Evolutionary conservation across 2,329 filamentous ascomycete species (phyloP).

Genomic region (Aspergillus quadricinctus): DNA sequence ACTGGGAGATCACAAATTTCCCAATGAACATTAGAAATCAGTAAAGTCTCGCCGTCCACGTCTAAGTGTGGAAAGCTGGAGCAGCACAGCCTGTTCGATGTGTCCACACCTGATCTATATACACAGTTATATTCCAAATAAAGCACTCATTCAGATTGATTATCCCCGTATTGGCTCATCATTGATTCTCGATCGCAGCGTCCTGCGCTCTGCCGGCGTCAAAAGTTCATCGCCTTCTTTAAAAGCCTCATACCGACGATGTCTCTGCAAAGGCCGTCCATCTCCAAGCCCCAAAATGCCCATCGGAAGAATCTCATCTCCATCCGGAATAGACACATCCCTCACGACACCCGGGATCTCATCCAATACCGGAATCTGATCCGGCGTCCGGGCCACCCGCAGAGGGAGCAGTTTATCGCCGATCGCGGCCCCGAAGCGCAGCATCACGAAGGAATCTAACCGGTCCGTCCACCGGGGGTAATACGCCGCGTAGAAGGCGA

Average conservation of each 20-base stretch:
- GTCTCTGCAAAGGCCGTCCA: neutral
- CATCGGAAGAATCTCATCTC: neutral
- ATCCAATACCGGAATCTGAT: neutral
- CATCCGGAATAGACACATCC: neutral
- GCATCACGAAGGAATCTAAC: constrained; percentile 18
- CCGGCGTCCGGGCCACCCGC: neutral
- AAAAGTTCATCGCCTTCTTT: neutral
- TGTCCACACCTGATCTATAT: neutral
- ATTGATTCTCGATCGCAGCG: neutral
- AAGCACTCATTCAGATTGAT: neutral
- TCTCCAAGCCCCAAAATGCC: neutral
- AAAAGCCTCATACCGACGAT: neutral
- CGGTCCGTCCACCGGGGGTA: constrained; percentile 13
- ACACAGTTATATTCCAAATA: neutral
- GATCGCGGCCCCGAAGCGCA: constrained; percentile 15
- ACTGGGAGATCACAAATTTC: too few species aligned
- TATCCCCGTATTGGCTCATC: neutral
- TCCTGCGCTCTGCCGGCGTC: neutral
- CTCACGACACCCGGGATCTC: neutral
- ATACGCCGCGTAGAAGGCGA: constrained; percentile 11
- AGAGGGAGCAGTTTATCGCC: neutral
- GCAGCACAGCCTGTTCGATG: neutral
- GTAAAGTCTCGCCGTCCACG: too few species aligned
- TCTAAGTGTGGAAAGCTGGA: too few species aligned
- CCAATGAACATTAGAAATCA: too few species aligned